A percentile compares a stretch with the other conserved stretches of the same genome.
These are phyloP conservation scores for Eleusine indica DNA, from an alignment of 176 grass and related monocot genomes.

Conservation along the genomic window DNA sequence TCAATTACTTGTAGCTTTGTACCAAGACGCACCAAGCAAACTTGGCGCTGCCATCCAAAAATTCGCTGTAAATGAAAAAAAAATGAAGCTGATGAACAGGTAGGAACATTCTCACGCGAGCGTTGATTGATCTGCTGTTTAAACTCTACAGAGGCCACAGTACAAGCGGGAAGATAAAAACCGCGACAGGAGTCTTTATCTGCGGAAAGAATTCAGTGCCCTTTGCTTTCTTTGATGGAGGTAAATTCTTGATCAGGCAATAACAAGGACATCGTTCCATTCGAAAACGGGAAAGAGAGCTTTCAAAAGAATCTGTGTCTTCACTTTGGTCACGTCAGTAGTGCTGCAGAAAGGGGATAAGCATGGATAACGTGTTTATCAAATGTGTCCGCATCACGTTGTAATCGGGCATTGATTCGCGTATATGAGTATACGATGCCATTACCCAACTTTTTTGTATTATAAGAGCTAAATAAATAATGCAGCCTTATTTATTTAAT, in stretches of 20 bases:
- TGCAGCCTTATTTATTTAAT: too few species aligned
- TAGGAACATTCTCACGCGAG: too few species aligned
- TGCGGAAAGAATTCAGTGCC: not conserved
- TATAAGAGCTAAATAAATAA: too few species aligned
- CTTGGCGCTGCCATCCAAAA: not conserved
- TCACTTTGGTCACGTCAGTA: constrained; percentile 1
- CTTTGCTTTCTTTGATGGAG: constrained; percentile 3
- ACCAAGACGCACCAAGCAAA: not conserved
- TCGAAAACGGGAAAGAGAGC: not conserved
- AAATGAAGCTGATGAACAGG: not conserved
- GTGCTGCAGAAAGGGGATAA: not conserved
- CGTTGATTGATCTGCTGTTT: not conserved
- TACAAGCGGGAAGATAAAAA: too few species aligned
- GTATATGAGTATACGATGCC: not conserved
- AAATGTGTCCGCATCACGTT: not conserved
- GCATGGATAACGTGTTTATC: constrained; percentile 11
- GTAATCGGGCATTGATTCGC: not conserved
- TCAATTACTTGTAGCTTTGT: constrained; percentile 31
- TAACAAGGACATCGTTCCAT: constrained; percentile 20
- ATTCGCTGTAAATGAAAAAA: not conserved
- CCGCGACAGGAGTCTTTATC: not conserved
- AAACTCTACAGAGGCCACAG: not conserved
- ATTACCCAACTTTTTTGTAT: not conserved
- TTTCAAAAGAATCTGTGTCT: constrained; percentile 18
- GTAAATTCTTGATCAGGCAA: not conserved